Base-by-base conservation (phyloP, 2,329 filamentous ascomycete genomes). In the Zelopaecilomyces penicillatus region DNA sequence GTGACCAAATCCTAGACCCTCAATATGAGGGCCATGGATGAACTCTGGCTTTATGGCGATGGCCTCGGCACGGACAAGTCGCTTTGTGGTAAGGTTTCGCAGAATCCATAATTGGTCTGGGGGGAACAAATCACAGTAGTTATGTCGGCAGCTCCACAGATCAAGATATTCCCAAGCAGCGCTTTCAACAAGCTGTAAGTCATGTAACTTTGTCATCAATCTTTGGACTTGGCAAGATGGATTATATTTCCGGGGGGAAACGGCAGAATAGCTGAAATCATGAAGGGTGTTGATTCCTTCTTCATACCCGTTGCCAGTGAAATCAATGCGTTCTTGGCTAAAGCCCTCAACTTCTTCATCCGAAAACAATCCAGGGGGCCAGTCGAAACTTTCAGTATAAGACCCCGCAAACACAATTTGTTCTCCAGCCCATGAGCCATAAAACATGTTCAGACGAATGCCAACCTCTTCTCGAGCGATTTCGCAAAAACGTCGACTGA, bases 51-150 rank as follows among this genome's bases (percentile, higher is more conserved):
- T 42, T 19, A 46, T n/a, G 5, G 43, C 43, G 31, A 46, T 44
- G 31, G 43, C 46, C 26, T 49, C 46, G 4, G 46, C 32, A n/a
- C 46, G 49, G 31, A 49, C 49, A 36, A 49, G 37, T 5, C 49
- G 27, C 12, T 33, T 44, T 9, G 38, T 42, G 2, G 46, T 46
- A 6, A 49, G 8, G 26, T 49, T 46, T 35, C 46, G 49, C 19
- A 49, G 49, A 42, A 49, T 49, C 46, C 43, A 49, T 7, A n/a
- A 31, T n/a, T 42, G 34, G 26, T 49, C 36, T 30, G 6, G 5
- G 4, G 44, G 40, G 30, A 43, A 19, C 19, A 19, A 19, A 19
- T 19, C 19, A 19, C 19, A 19, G 19, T 19, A 19, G 19, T 19
- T 19, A 19, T 19, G 19, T 19, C 19, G 19, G 19, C 19, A 19